Conservation (phyloP, 2,329 filamentous ascomycete genomes). For the Colletotrichum aenigma region DNA sequence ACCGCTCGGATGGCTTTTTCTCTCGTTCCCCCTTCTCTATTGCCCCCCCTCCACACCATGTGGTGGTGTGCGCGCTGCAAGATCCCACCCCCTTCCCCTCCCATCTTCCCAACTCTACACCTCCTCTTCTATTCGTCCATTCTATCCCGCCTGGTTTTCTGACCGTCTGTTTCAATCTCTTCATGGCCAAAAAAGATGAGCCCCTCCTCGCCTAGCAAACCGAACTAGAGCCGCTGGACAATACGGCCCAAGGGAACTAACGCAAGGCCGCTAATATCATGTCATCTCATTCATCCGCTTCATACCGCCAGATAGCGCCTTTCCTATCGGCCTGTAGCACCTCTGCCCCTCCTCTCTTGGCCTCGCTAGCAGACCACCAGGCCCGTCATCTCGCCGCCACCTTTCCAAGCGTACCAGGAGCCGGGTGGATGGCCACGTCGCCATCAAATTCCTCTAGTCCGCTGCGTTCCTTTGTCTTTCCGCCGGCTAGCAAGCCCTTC, state of each 20-base stretch:
- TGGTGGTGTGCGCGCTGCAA: not conserved
- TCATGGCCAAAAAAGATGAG: not conserved
- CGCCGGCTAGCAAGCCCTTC: not conserved
- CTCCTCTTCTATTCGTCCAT: not conserved
- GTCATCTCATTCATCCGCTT: not conserved
- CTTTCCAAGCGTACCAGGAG: not conserved
- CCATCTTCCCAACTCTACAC: not conserved
- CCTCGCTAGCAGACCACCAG: not conserved
- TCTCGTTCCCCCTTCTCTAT: not conserved
- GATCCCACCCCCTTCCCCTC: not conserved
- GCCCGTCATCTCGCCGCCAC: not conserved
- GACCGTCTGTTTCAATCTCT: not conserved
- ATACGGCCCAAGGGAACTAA: not conserved
- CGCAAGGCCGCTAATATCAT: not conserved
- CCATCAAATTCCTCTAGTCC: not conserved
- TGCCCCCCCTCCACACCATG: not conserved
- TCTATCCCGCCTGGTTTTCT: not conserved
- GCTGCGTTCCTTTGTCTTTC: not conserved
- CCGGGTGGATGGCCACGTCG: not conserved
- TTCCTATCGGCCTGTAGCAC: not conserved
- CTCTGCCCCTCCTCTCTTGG: not conserved
- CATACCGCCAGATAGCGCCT: not conserved
- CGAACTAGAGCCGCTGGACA: not conserved
- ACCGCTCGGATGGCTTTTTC: not conserved
- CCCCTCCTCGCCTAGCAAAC: not conserved